phyloP scores from a whole-genome alignment of 345 rosid genomes.

The Erucastrum elatum region DNA sequence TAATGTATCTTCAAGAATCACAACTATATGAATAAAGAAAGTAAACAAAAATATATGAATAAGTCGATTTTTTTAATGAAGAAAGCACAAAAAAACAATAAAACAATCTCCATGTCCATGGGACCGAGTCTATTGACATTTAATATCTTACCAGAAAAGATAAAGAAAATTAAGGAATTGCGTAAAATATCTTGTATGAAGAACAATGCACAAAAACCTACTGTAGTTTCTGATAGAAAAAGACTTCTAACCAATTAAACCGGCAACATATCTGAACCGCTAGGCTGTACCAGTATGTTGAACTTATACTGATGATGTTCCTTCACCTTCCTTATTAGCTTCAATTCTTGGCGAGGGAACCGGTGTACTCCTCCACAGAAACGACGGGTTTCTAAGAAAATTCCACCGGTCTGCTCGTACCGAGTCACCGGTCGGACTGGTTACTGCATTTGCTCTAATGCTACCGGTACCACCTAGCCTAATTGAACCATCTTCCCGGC shows the following conservation, averaged over 20 bases:
- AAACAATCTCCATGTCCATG: slow-evolving; percentile 19
- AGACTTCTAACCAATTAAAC: slow-evolving; percentile 39
- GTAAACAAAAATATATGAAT: too few species aligned
- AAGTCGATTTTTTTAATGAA: not conserved
- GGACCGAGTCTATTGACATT: slow-evolving; percentile 8
- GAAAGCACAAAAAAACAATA: not conserved
- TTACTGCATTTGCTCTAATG: not conserved
- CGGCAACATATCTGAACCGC: slow-evolving; percentile 48
- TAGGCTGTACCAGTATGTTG: slow-evolving; percentile 28
- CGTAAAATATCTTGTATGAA: slow-evolving; percentile 8
- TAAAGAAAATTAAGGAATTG: slow-evolving; percentile 16
- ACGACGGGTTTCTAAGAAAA: slow-evolving; percentile 47
- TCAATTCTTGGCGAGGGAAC: slow-evolving; percentile 50
- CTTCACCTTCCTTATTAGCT: slow-evolving; percentile 36
- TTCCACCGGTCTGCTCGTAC: slow-evolving; percentile 60
- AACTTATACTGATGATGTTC: slow-evolving; percentile 33
- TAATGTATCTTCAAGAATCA: not conserved
- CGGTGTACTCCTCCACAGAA: slow-evolving; percentile 52
- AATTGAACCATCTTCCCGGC: slow-evolving; percentile 38
- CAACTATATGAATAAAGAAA: not conserved
- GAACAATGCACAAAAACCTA: slow-evolving; percentile 11
- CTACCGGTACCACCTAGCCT: slow-evolving; percentile 30
- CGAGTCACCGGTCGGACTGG: slow-evolving; percentile 31
- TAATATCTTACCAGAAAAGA: not conserved
- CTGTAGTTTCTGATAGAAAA: not conserved